phyloP scores from a whole-genome alignment of 352 stramenopile species.

The Globisporangium middletonii region DNA sequence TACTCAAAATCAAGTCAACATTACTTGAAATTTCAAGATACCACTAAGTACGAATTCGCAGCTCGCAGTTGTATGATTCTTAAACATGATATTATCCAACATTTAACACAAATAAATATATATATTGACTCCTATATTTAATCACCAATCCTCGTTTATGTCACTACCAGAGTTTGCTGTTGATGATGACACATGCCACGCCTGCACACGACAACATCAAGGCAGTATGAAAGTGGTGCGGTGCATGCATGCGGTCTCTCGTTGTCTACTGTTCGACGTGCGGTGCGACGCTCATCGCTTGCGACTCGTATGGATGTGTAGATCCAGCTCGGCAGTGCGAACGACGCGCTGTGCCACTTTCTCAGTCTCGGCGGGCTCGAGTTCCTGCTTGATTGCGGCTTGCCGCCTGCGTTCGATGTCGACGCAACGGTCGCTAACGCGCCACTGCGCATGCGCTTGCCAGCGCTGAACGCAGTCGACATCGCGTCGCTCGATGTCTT shows the following conservation, averaged over 20 bases:
- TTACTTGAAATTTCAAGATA: too few relatives aligned
- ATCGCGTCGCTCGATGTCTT: slow-evolving; percentile 61
- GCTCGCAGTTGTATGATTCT: too few relatives aligned
- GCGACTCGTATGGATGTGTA: slow-evolving; percentile 10
- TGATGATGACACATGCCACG: background rate
- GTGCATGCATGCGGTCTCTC: too few relatives aligned
- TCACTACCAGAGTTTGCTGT: background rate
- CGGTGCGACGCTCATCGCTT: background rate
- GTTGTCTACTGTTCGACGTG: too few relatives aligned
- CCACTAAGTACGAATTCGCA: too few relatives aligned
- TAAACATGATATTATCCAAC: too few relatives aligned
- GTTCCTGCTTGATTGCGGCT: slow-evolving; percentile 73
- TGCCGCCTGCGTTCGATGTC: slow-evolving; percentile 14
- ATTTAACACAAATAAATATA: too few relatives aligned
- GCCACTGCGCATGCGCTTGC: slow-evolving; percentile 24
- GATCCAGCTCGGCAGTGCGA: slow-evolving; percentile 70
- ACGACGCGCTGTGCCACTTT: slow-evolving; percentile 76
- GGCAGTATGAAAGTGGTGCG: background rate
- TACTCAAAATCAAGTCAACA: too few relatives aligned
- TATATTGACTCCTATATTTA: slow-evolving; percentile 11
- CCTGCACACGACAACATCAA: background rate
- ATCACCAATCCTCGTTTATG: background rate
- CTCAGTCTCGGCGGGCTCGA: slow-evolving; percentile 73
- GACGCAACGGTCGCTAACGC: background rate
- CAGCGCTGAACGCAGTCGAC: slow-evolving; percentile 42